phyloP scores from a whole-genome alignment of 202 grass and related monocot genomes.

The Digitaria exilis region DNA sequence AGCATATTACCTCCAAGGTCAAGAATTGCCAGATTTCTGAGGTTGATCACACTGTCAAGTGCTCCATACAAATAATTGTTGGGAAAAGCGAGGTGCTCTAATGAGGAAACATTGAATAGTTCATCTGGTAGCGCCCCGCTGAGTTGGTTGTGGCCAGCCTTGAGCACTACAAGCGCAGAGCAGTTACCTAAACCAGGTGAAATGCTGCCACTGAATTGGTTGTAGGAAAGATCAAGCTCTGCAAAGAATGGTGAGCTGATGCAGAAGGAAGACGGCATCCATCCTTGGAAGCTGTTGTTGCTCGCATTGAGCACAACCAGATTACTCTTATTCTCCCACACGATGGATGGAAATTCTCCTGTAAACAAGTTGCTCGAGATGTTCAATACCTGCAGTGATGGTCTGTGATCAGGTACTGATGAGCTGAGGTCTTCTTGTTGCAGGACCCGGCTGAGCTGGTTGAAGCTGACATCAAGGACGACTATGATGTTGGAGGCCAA shows the following conservation, averaged over 20 bases:
- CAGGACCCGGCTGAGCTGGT: constrained; percentile 32
- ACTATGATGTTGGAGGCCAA: constrained; percentile 41
- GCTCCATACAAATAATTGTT: constrained; percentile 23
- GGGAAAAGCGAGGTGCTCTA: constrained; percentile 29
- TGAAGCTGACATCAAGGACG: constrained; percentile 51
- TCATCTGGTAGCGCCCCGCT: neutral
- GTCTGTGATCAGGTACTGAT: neutral
- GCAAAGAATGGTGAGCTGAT: constrained; percentile 19
- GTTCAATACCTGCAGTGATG: constrained; percentile 43
- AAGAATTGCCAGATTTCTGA: constrained; percentile 40
- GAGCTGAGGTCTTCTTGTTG: neutral
- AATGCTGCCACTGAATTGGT: constrained; percentile 2
- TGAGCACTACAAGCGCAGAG: neutral
- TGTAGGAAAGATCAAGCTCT: neutral
- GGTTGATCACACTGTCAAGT: constrained; percentile 32
- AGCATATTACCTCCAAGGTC: constrained; percentile 46
- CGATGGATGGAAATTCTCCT: constrained; percentile 8
- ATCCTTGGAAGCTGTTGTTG: constrained; percentile 50
- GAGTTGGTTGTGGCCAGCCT: neutral
- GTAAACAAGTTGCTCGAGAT: constrained; percentile 55
- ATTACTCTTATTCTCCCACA: neutral
- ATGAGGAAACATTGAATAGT: neutral
- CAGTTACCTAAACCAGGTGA: neutral
- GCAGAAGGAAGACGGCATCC: constrained; percentile 34
- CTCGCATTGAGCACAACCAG: constrained; percentile 40